Conservation (phyloP, 352 stramenopile species). For the Salisapilia sapeloensis region DNA sequence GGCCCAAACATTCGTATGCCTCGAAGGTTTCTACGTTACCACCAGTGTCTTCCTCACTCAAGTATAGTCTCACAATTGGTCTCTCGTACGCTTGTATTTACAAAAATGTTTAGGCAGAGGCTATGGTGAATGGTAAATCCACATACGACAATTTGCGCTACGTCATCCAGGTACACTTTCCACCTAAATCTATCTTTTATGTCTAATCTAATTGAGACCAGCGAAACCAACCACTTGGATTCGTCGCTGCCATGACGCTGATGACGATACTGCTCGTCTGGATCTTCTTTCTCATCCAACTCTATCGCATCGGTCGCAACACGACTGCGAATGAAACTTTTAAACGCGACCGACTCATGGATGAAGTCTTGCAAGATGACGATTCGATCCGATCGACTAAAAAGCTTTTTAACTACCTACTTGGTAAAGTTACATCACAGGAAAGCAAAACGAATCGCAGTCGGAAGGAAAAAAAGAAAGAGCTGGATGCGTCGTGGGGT, state of each 20-base stretch:
- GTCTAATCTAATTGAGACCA: slow-evolving; percentile 5
- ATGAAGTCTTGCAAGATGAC: slow-evolving; percentile 29
- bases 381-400: slow-evolving; percentile 11
- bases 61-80: background rate
- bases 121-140: no score
- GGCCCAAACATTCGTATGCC: slow-evolving; percentile 21
- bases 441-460: slow-evolving; percentile 7
- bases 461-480: slow-evolving; percentile 16
- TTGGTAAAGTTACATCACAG: slow-evolving; percentile 10
- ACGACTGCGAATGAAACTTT: slow-evolving; percentile 69
- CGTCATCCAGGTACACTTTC: slow-evolving; percentile 22
- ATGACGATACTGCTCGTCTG: slow-evolving; percentile 44
- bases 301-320: slow-evolving; percentile 54
- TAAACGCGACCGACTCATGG: slow-evolving; percentile 56
- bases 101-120: background rate
- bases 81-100: slow-evolving; percentile 4
- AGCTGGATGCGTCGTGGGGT: slow-evolving; percentile 55
- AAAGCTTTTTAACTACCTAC: slow-evolving; percentile 28
- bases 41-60: slow-evolving; percentile 30
- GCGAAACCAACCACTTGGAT: slow-evolving; percentile 44
- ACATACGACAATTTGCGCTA: no score
- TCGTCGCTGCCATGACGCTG: slow-evolving; percentile 42
- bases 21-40: slow-evolving; percentile 28
- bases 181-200: background rate
- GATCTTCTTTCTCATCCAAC: slow-evolving; percentile 56